Evolutionary conservation across 495 filamentous ascomycete species (phyloP), one percentile per base, ranked within the genome.

Genomic region (Xylaria grammica): DNA sequence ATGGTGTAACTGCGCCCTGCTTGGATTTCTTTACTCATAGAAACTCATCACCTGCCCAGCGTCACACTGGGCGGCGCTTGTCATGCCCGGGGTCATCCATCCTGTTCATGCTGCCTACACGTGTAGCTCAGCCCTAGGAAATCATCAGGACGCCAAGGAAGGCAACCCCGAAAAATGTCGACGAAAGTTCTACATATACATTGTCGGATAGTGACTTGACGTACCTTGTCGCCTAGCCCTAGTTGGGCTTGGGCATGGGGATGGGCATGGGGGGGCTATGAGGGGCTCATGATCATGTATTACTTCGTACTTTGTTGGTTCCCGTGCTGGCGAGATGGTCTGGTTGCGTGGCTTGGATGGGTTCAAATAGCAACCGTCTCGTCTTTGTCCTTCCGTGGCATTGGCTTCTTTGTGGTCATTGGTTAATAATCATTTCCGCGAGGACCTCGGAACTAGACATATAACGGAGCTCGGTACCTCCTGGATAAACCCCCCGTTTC

Each of bases 91-190:
- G 44, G 3, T 50, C 29, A 15, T 42, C 45, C 58, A 61, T 61
- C 46, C 44, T 38, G 34, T 52, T 62, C 59, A 52, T 62, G 59
- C 48, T 62, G 48, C 11, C 48, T 24, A 62, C 46, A 51, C 45
- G 59, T 62, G 59, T 52, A 62, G 36, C 48, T 62, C 59, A 62
- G 59, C 59, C 59, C 59, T 62, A 52, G 34, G 46, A 44, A 24
- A 29, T 4, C 40, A 46, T 59, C 42, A 34, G 56, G 42, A 40
- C 20, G 56, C 56, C 44, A 48, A 36, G 17, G 22, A n/a, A 38
- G 17, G 22, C 34, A 27, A 36, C 42, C 56, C 42, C 44, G 7
- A 29, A 59, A 46, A 6, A 34, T 15, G 56, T 8, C 15, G 9
- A 42, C 22, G 15, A 27, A 17, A 42, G 40, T 42, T 42, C 40